Conservation (phyloP, 305 asterid genomes). For the Lippia alba region DNA sequence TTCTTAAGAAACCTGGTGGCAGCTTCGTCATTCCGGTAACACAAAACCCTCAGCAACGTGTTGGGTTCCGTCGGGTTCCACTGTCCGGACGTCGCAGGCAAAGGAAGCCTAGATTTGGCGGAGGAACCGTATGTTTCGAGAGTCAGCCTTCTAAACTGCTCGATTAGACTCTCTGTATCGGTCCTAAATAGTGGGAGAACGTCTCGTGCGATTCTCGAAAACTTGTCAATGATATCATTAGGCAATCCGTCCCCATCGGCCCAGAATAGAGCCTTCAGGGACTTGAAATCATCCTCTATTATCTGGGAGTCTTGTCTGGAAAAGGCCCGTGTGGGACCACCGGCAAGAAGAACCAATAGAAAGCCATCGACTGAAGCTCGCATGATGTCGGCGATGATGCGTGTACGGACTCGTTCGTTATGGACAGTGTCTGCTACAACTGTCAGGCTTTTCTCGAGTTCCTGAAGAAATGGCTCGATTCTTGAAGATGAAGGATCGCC, state of each 20-base stretch:
- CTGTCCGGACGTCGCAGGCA: conserved; percentile 93
- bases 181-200: conserved; percentile 73
- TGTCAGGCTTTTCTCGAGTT: conserved; percentile 71
- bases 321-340: conserved; percentile 86
- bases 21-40: conserved; percentile 87
- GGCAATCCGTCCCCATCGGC: conserved; percentile 95
- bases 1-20: conserved; percentile 95
- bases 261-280: conserved; percentile 83
- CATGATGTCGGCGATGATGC: conserved; percentile 84
- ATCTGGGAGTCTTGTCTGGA: conserved; percentile 66
- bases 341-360: conserved; percentile 83
- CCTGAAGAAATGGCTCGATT: conserved; percentile 82
- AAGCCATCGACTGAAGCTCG: conserved; percentile 90
- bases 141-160: conserved; percentile 64
- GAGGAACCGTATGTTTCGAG: conserved; percentile 78
- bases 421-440: conserved; percentile 72
- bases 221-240: conserved; percentile 66
- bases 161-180: conserved; percentile 76
- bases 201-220: conserved; percentile 68
- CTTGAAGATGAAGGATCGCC: conserved; percentile 84
- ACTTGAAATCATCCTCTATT: conserved; percentile 87
- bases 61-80: conserved; percentile 91
- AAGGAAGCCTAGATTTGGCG: conserved; percentile 83
- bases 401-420: conserved; percentile 72
- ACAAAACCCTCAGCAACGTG: conserved; percentile 81